Conservation (phyloP, 73 alveolate species). For the Uronychia setigera region DNA sequence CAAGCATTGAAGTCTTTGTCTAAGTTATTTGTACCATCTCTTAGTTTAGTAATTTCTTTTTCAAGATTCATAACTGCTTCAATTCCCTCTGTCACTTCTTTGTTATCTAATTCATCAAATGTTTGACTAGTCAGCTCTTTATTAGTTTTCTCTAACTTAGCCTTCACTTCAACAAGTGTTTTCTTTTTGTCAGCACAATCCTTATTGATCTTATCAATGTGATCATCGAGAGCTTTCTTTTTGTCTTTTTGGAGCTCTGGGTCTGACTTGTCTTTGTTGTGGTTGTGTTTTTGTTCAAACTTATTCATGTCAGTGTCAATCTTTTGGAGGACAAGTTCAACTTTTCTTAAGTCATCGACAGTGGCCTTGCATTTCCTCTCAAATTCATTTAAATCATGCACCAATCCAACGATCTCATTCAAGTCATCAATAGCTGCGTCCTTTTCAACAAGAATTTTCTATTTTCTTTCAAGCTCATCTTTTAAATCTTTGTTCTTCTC, state of each 20-base stretch:
- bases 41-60: background rate
- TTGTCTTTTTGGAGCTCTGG: background rate
- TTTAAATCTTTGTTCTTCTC: background rate
- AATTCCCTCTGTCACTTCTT: conserved; percentile 2
- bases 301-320: background rate
- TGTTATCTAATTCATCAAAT: background rate
- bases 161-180: background rate
- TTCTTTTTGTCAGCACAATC: background rate
- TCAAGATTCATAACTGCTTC: background rate
- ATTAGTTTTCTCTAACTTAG: background rate
- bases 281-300: background rate
- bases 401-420: background rate
- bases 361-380: conserved; percentile 1
- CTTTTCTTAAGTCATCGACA: background rate
- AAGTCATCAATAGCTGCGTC: background rate
- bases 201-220: background rate
- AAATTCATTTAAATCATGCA: conserved; percentile 3
- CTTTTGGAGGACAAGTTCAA: background rate
- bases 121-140: background rate
- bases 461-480: background rate
- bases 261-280: background rate
- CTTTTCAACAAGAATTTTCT: conserved; percentile 3
- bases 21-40: background rate
- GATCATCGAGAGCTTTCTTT: background rate
- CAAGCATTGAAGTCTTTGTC: background rate